A percentile compares a stretch with the other conserved stretches of the same genome.
phyloP scores from a whole-genome alignment of 306 rosid genomes.

The Castanea crenata region DNA sequence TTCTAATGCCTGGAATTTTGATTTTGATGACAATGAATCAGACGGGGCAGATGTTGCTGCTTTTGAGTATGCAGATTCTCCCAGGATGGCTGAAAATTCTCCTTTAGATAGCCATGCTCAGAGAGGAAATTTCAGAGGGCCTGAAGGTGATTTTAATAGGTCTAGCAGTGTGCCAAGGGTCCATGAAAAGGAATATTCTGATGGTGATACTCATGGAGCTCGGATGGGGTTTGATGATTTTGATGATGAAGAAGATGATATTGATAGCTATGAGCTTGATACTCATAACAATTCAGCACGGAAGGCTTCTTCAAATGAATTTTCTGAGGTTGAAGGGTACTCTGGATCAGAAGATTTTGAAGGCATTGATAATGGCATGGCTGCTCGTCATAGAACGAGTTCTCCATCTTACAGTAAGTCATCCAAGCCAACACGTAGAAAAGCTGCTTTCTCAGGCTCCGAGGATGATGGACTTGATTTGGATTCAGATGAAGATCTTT shows the following conservation, averaged over 20 bases:
- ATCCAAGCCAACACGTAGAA: constrained; percentile 27
- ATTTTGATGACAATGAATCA: constrained; percentile 94
- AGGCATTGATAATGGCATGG: constrained; percentile 23
- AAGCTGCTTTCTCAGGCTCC: constrained; percentile 47
- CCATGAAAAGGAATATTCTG: constrained; percentile 45
- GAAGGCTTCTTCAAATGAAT: constrained; percentile 40
- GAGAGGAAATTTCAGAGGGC: constrained; percentile 40
- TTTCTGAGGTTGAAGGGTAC: constrained; percentile 56
- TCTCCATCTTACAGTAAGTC: constrained; percentile 37
- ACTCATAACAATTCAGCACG: constrained; percentile 39
- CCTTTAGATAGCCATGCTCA: constrained; percentile 40
- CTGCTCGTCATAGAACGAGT: constrained; percentile 18
- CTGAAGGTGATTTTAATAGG: constrained; percentile 45
- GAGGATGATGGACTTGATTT: constrained; percentile 58
- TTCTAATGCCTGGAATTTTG: constrained; percentile 95
- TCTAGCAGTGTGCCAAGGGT: constrained; percentile 40
- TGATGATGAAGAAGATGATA: constrained; percentile 81
- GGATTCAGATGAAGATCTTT: constrained; percentile 43
- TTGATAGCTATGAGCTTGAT: constrained; percentile 85
- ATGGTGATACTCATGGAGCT: constrained; percentile 44
- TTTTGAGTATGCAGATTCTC: constrained; percentile 89
- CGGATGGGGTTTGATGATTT: constrained; percentile 89
- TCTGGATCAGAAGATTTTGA: constrained; percentile 50
- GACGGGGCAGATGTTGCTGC: constrained; percentile 98
- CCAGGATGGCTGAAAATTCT: constrained; percentile 43